phyloP scores from a whole-genome alignment of 2,329 filamentous ascomycete genomes.

The Pezicula radicicola region DNA sequence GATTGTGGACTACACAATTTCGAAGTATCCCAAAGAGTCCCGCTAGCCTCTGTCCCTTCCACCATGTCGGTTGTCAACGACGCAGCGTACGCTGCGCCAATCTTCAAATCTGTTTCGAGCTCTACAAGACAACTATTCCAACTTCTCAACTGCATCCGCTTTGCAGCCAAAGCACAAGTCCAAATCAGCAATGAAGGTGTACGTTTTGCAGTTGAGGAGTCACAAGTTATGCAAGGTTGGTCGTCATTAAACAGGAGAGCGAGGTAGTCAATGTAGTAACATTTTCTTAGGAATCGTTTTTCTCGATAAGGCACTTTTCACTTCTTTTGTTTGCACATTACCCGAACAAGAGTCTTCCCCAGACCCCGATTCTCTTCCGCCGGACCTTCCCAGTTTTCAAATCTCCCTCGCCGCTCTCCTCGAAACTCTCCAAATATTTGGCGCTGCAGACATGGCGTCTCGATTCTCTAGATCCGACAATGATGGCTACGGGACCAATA shows the following conservation, averaged over 20 bases:
- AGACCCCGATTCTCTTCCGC: conserved; percentile 32
- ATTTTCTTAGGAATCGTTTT: conserved; percentile 64
- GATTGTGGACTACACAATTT: conserved; percentile 1
- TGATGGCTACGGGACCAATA: conserved; percentile 58
- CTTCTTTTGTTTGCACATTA: conserved; percentile 71
- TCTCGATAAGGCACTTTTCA: conserved; percentile 85
- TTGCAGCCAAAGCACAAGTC: conserved; percentile 53
- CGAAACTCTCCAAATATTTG: conserved; percentile 94
- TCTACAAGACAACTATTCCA: conserved; percentile 74
- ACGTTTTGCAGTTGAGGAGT: conserved; percentile 84
- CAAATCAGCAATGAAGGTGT: conserved; percentile 84
- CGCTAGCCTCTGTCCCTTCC: conserved; percentile 3
- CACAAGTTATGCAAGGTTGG: conserved; percentile 85
- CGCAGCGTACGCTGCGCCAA: conserved; percentile 35
- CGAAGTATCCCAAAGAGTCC: neutral
- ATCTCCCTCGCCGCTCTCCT: conserved; percentile 84
- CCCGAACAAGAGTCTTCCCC: conserved; percentile 33
- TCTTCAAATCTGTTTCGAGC: conserved; percentile 74
- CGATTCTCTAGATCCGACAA: conserved; percentile 56
- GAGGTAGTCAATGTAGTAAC: conserved; percentile 11
- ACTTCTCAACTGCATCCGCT: conserved; percentile 55
- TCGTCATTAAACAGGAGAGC: conserved; percentile 2
- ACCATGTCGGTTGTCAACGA: conserved; percentile 25
- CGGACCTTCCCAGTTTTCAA: conserved; percentile 68
- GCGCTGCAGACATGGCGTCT: conserved; percentile 67